These are phyloP conservation scores for Heterobasidion parviporum DNA, from an alignment of 1,284 basidiomycete genomes.

Conservation along the genomic window DNA sequence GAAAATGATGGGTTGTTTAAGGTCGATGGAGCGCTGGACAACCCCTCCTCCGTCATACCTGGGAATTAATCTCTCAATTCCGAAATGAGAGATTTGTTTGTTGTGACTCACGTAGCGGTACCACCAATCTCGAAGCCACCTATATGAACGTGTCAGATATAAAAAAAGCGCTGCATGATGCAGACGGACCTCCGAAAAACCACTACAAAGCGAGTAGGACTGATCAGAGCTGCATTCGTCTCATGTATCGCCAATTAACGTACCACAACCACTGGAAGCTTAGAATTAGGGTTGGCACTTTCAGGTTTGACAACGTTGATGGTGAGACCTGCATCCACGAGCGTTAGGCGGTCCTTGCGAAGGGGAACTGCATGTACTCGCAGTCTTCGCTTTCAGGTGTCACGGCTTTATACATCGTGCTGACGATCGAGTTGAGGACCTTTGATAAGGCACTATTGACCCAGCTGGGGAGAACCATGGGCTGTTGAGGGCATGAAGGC, in stretches of 20 bases:
- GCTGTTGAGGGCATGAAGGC: slow-evolving; percentile 12
- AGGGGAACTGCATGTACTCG: slow-evolving; percentile 2
- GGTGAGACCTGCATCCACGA: slow-evolving; percentile 26
- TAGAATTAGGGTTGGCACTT: slow-evolving; percentile 11
- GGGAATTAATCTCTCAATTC: neutral
- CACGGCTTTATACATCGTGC: slow-evolving; percentile 1
- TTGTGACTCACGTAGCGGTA: slow-evolving; percentile 8
- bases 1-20: slow-evolving; percentile 21
- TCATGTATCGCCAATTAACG: slow-evolving; percentile 6
- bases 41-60: slow-evolving; percentile 13
- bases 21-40: slow-evolving; percentile 18
- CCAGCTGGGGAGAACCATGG: slow-evolving; percentile 6
- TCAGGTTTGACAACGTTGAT: slow-evolving; percentile 33
- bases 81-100: neutral
- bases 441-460: slow-evolving; percentile 1
- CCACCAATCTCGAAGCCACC: slow-evolving; percentile 16
- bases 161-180: neutral
- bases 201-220: slow-evolving; percentile 9
- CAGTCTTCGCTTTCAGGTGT: slow-evolving; percentile 16
- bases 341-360: neutral
- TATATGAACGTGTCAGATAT: slow-evolving; percentile 17
- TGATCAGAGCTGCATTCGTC: neutral
- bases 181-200: slow-evolving; percentile 17
- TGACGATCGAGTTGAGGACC: slow-evolving; percentile 1
- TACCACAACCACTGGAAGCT: slow-evolving; percentile 35